Conservation (phyloP, 345 rosid species). For the Arabidopsis thaliana region DNA sequence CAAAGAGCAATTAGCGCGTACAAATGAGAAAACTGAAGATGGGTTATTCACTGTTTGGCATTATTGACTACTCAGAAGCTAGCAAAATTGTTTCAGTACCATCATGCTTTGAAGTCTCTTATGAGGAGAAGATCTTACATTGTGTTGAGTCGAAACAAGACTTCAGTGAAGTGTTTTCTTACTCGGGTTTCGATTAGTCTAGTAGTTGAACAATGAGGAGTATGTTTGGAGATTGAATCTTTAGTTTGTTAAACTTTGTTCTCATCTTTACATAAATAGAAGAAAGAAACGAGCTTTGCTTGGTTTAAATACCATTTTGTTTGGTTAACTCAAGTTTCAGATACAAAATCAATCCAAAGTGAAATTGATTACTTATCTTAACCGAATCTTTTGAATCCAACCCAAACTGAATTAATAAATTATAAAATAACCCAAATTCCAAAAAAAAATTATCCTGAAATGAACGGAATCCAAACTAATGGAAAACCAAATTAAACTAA, state of each 20-base stretch:
- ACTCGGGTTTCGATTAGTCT: background rate
- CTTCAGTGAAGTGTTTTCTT: background rate
- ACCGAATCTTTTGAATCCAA: too few species aligned
- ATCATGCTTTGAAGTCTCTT: conserved; percentile 13
- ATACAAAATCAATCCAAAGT: too few species aligned
- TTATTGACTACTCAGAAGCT: background rate
- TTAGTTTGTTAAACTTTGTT: too few species aligned
- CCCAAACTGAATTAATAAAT: too few species aligned
- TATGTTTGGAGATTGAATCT: too few species aligned
- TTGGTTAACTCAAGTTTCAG: conserved; percentile 3
- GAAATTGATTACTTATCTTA: too few species aligned
- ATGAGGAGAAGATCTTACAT: background rate
- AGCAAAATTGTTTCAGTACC: conserved; percentile 9
- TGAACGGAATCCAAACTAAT: too few species aligned
- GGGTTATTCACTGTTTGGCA: background rate
- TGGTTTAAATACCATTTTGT: background rate
- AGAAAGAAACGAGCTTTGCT: too few species aligned
- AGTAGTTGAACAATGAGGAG: background rate
- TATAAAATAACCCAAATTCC: too few species aligned
- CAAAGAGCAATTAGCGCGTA: background rate
- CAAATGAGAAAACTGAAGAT: background rate
- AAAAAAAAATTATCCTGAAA: too few species aligned
- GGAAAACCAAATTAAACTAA: too few species aligned
- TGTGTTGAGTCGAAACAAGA: conserved; percentile 3
- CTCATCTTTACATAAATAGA: too few species aligned